These are phyloP conservation scores for Zalaria sp. DNA, from an alignment of 2,329 filamentous ascomycete species.

Conservation along the genomic window DNA sequence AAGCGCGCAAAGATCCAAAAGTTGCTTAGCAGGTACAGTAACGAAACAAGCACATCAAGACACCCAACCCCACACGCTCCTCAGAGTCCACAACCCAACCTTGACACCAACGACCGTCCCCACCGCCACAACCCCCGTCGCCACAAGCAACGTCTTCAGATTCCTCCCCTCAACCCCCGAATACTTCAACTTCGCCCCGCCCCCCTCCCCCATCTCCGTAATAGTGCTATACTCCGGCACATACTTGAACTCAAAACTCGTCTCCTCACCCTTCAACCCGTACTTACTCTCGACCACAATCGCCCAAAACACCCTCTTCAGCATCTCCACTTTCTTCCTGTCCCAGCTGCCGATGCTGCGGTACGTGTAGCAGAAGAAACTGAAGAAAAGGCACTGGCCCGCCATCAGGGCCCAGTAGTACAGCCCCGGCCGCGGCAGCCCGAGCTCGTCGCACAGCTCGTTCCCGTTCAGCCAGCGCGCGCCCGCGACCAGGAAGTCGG, in stretches of 20 bases:
- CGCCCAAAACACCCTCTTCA: constrained; percentile 41
- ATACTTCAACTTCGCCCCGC: constrained; percentile 22
- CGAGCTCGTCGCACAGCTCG: constrained; percentile 45
- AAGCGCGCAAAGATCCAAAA: too few relatives aligned
- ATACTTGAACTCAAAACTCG: constrained; percentile 58
- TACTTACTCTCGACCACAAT: constrained; percentile 50
- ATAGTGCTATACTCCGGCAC: constrained; percentile 41
- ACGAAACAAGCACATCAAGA: too few relatives aligned
- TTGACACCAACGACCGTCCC: constrained; percentile 11
- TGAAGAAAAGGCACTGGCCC: constrained; percentile 54
- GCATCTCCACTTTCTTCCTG: constrained; percentile 34
- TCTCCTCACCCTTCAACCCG: constrained; percentile 47
- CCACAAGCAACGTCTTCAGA: constrained; percentile 30
- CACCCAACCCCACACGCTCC: too few relatives aligned
- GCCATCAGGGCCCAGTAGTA: constrained; percentile 48
- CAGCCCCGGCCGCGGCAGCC: constrained; percentile 38
- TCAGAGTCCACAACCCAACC: constrained; percentile 1
- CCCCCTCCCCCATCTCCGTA: constrained; percentile 31
- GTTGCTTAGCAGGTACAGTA: too few relatives aligned
- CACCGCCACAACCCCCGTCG: constrained; percentile 15
- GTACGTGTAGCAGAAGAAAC: constrained; percentile 38
- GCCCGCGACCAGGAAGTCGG: constrained; percentile 53
- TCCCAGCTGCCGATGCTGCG: constrained; percentile 36
- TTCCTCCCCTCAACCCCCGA: constrained; percentile 33
- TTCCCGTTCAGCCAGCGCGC: constrained; percentile 58